Percentiles rank a stretch among this genome's conserved stretches.
Conservation (phyloP, 306 rosid species). For the Arachis hypogaea region DNA sequence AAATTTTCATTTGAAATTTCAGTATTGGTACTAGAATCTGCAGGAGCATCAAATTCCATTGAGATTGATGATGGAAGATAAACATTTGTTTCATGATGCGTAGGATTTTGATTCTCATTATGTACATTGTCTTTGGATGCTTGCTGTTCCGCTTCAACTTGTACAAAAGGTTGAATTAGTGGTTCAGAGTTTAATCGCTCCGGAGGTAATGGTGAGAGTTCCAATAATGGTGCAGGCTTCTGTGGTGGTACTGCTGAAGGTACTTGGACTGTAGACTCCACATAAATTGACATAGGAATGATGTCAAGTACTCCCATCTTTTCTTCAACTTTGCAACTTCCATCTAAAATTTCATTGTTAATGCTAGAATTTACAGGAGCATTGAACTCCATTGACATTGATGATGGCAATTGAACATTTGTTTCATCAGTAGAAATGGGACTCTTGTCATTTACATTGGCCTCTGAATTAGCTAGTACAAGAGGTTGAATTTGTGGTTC, state of each 20-base stretch:
- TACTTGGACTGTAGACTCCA: neutral
- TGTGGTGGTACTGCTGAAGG: neutral
- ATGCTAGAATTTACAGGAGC: neutral
- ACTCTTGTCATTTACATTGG: neutral
- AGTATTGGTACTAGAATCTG: neutral
- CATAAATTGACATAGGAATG: conserved; percentile 16
- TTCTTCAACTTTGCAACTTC: no score
- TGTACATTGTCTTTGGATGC: neutral
- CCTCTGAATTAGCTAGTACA: neutral
- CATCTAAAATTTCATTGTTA: neutral
- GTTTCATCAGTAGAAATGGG: neutral
- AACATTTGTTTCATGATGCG: conserved; percentile 4
- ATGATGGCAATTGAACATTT: conserved; percentile 2
- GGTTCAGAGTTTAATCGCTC: conserved; percentile 22
- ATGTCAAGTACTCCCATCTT: neutral
- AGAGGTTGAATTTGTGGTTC: neutral
- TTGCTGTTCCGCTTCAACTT: conserved; percentile 20
- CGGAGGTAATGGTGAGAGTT: neutral
- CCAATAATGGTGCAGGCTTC: neutral
- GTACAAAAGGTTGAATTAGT: neutral
- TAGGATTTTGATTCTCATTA: conserved; percentile 3
- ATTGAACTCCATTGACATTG: conserved; percentile 10
- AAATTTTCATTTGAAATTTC: conserved; percentile 9
- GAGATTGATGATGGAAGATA: conserved; percentile 9
- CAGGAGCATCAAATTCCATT: conserved; percentile 25